phyloP scores from a whole-genome alignment of 1,139 yeast species.

The Sugiyamaella neomexicana region DNA sequence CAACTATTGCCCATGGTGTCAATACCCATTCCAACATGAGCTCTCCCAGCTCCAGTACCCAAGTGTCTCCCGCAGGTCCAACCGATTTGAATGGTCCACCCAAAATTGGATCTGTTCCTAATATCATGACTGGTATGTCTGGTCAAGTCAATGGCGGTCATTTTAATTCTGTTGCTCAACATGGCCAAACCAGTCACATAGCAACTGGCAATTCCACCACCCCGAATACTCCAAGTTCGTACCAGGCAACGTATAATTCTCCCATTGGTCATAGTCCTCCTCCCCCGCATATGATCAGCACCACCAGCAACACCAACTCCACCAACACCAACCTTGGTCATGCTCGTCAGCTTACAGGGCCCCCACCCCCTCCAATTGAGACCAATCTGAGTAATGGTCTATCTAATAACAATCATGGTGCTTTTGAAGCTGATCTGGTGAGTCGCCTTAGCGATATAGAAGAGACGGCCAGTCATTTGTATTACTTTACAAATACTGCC shows the following conservation, averaged over 20 bases:
- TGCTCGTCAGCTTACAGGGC: neutral
- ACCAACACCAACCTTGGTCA: neutral
- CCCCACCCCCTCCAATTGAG: neutral
- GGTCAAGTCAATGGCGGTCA: neutral
- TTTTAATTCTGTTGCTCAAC: neutral
- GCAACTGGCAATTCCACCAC: too few species aligned
- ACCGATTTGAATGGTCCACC: neutral
- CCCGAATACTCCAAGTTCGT: neutral
- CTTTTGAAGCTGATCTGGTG: slow-evolving; percentile 15
- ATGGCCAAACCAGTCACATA: neutral
- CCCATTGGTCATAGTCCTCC: neutral
- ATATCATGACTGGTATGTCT: neutral
- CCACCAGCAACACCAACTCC: too few species aligned
- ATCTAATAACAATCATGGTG: neutral
- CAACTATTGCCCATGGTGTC: neutral
- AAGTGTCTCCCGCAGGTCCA: neutral
- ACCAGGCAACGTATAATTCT: neutral
- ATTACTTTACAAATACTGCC: slow-evolving; percentile 25
- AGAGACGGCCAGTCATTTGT: slow-evolving; percentile 30
- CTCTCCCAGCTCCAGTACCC: neutral
- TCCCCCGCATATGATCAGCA: neutral
- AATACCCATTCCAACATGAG: neutral
- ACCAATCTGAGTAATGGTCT: neutral
- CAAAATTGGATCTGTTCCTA: neutral
- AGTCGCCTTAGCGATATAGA: slow-evolving; percentile 26